phyloP scores from a whole-genome alignment of 2,329 filamentous ascomycete genomes.

The Beauveria sp. region DNA sequence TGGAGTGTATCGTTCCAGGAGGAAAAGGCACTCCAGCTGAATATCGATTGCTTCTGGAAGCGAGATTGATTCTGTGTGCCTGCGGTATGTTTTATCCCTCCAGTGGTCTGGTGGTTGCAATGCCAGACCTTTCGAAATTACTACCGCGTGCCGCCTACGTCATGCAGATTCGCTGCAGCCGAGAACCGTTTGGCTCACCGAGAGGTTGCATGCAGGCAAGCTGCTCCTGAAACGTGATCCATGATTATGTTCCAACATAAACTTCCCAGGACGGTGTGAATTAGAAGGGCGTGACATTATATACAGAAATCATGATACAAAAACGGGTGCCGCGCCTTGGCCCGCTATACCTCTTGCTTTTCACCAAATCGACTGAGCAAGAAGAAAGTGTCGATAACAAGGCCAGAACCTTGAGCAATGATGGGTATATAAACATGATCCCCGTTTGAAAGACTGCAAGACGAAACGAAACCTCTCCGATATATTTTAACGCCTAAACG shows the following conservation, averaged over 20 bases:
- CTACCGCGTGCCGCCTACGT: background rate
- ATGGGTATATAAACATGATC: background rate
- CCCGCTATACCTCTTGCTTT: background rate
- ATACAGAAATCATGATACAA: background rate
- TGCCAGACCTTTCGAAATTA: too few relatives aligned
- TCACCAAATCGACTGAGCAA: background rate
- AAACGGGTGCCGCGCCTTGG: background rate
- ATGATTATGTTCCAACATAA: background rate
- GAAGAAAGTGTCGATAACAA: background rate
- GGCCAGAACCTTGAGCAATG: background rate
- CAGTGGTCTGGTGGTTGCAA: too few relatives aligned
- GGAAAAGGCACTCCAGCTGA: too few relatives aligned
- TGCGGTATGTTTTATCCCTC: too few relatives aligned
- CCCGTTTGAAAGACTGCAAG: background rate
- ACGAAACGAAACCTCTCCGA: background rate
- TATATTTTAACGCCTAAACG: background rate
- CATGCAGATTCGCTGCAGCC: background rate
- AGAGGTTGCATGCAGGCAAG: background rate
- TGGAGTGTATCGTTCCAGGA: too few relatives aligned
- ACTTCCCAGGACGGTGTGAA: background rate
- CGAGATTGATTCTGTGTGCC: too few relatives aligned
- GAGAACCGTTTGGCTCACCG: background rate
- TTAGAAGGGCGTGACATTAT: too few relatives aligned
- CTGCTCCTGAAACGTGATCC: background rate
- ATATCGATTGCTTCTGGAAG: too few relatives aligned